These are phyloP conservation scores for Aspergillus nomiae DNA, from an alignment of 2,329 filamentous ascomycete genomes.

Conservation along the genomic window DNA sequence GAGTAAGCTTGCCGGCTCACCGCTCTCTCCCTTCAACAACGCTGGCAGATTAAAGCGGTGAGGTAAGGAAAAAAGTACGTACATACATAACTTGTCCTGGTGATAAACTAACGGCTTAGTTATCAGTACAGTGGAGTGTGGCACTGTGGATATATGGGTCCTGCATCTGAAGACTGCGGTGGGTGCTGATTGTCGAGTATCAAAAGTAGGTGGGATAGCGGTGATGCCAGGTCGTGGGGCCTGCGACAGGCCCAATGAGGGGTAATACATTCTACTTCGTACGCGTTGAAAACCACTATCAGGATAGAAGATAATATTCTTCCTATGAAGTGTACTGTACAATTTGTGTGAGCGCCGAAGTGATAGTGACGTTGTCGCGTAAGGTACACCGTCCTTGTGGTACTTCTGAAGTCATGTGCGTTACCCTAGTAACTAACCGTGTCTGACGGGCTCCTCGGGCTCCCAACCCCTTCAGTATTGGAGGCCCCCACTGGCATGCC, in stretches of 20 bases:
- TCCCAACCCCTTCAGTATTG: slow-evolving; percentile 3
- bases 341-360: neutral
- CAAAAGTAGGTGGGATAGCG: neutral
- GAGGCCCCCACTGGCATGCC: slow-evolving; percentile 14
- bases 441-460: slow-evolving; percentile 10
- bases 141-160: slow-evolving; percentile 7
- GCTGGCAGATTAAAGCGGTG: slow-evolving; percentile 19
- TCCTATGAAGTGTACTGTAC: neutral
- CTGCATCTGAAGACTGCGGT: slow-evolving; percentile 12
- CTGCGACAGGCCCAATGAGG: neutral
- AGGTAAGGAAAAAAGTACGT: slow-evolving; percentile 7
- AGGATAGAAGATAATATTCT: neutral
- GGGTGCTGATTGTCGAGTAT: neutral
- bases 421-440: slow-evolving; percentile 25
- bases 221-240: slow-evolving; percentile 2
- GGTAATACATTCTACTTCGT: neutral
- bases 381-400: neutral
- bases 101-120: slow-evolving; percentile 7
- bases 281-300: neutral
- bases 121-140: neutral
- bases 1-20: slow-evolving; percentile 18
- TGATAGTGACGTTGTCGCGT: neutral
- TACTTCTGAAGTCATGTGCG: slow-evolving; percentile 18
- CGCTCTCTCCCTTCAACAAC: slow-evolving; percentile 11
- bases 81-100: neutral